Conservation (phyloP, 768 basidiomycete species). For the Cubamyces sp. region DNA sequence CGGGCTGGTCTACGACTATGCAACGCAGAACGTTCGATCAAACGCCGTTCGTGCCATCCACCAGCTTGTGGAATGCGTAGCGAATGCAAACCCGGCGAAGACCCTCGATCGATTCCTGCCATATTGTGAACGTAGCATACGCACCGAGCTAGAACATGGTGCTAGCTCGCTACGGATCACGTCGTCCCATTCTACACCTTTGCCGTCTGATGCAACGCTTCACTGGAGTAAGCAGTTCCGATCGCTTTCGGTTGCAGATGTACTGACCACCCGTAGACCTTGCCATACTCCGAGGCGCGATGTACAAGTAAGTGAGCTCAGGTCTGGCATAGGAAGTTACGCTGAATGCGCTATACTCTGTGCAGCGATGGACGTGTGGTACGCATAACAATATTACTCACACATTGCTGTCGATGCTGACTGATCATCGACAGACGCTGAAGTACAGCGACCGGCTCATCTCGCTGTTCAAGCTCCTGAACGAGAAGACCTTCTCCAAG, state of each 20-base stretch:
- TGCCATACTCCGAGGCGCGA: conserved; percentile 76
- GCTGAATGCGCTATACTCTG: background rate
- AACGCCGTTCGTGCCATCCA: conserved; percentile 89
- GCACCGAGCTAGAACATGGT: conserved; percentile 79
- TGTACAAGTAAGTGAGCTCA: conserved; percentile 64
- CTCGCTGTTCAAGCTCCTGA: conserved; percentile 62
- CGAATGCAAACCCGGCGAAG: conserved; percentile 77
- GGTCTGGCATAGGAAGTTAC: background rate
- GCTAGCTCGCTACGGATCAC: conserved; percentile 78
- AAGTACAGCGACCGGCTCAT: conserved; percentile 65
- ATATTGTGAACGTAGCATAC: conserved; percentile 71
- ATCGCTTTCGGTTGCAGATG: background rate
- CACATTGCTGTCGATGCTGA: conserved; percentile 8
- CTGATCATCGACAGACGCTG: conserved; percentile 50
- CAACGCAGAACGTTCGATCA: conserved; percentile 76
- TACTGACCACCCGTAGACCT: conserved; percentile 50
- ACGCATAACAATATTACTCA: conserved; percentile 28
- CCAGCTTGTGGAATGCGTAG: conserved; percentile 83
- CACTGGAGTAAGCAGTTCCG: conserved; percentile 71
- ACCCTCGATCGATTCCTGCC: conserved; percentile 80
- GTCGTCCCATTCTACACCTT: conserved; percentile 59
- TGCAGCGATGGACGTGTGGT: conserved; percentile 61
- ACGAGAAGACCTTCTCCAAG: conserved; percentile 75
- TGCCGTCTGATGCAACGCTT: conserved; percentile 82
- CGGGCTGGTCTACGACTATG: conserved; percentile 84